Evolutionary conservation across 1,284 basidiomycete species (phyloP).

Genomic region (Malassezia japonica): DNA sequence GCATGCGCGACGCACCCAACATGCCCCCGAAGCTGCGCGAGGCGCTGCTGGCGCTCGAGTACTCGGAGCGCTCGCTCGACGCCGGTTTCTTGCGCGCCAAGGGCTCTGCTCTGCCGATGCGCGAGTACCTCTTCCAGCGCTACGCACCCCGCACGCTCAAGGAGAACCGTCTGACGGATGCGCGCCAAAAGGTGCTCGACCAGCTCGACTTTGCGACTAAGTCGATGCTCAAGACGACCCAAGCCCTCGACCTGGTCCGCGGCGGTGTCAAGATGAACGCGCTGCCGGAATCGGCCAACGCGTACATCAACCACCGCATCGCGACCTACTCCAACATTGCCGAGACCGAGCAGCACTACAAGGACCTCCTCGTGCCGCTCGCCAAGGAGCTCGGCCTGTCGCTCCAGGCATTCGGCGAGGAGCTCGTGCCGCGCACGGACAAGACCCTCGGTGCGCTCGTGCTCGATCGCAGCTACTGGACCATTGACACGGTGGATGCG

Average conservation of each 20-base stretch:
- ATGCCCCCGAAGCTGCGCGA: conserved; percentile 51
- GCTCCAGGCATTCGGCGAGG: conserved; percentile 54
- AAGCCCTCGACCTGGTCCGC: conserved; percentile 60
- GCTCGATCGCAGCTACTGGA: conserved; percentile 6
- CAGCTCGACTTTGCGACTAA: conserved; percentile 28
- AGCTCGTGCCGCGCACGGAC: conserved; percentile 14
- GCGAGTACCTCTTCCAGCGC: neutral
- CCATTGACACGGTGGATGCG: conserved; percentile 2
- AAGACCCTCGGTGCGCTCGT: conserved; percentile 1
- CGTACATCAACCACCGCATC: conserved; percentile 58
- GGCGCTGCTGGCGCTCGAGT: conserved; percentile 51
- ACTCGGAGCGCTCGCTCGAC: conserved; percentile 22
- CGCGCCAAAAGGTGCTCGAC: neutral
- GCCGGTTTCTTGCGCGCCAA: conserved; percentile 2
- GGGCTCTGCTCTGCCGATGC: neutral
- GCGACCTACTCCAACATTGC: conserved; percentile 53
- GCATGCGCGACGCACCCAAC: conserved; percentile 54
- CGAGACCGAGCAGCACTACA: conserved; percentile 52
- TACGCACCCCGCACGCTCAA: neutral
- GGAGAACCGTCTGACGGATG: conserved; percentile 4
- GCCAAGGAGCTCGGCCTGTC: conserved; percentile 54
- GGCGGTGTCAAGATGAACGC: conserved; percentile 64
- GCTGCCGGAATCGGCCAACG: conserved; percentile 56
- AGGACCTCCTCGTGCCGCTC: conserved; percentile 51
- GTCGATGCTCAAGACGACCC: conserved; percentile 58